These are phyloP conservation scores for Gillenia trifoliata DNA, from an alignment of 306 rosid genomes.

Conservation along the genomic window DNA sequence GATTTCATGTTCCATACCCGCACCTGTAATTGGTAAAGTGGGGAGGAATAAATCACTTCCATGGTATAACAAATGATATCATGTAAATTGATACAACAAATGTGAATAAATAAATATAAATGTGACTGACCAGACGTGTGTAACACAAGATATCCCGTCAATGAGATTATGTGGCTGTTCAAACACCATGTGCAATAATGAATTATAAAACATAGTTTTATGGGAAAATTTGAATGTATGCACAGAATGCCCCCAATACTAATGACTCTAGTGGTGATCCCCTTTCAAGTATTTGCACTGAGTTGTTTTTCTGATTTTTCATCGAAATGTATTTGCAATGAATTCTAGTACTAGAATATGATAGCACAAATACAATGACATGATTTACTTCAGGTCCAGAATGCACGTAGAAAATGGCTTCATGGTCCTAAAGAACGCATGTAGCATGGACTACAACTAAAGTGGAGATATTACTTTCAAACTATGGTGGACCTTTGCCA, in stretches of 20 bases:
- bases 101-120: not conserved
- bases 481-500: not conserved
- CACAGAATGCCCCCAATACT: not conserved
- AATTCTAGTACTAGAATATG: not conserved
- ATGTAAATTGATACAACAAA: not conserved
- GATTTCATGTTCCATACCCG: constrained; percentile 98
- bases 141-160: too few relatives aligned
- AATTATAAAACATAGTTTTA: not conserved
- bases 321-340: not conserved
- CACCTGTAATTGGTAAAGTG: constrained; percentile 47
- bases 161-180: not conserved
- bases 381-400: not conserved
- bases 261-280: not conserved
- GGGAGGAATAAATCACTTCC: not conserved
- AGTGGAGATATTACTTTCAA: not conserved
- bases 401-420: not conserved
- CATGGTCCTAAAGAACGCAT: not conserved
- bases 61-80: not conserved
- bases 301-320: not conserved
- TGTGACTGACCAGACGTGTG: not conserved
- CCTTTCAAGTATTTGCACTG: not conserved
- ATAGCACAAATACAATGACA: not conserved
- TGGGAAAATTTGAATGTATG: not conserved
- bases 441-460: not conserved
- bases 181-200: not conserved